A percentile compares a stretch with the other conserved stretches of the same genome.
phyloP scores from a whole-genome alignment of 495 filamentous ascomycete genomes.

The Aspergillus cavernicola region DNA sequence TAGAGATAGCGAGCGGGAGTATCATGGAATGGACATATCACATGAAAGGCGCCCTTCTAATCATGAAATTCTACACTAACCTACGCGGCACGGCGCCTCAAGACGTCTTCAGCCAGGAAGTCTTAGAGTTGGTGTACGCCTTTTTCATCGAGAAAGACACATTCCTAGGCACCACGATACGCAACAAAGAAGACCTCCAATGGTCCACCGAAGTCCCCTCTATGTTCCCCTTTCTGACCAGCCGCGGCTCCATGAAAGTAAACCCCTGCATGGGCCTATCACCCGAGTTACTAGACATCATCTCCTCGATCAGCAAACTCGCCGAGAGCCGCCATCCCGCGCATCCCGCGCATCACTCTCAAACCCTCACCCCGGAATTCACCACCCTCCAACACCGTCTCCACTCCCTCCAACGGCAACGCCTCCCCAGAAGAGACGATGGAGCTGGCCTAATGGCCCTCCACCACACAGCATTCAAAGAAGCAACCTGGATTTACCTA shows the following conservation, averaged over 20 bases:
- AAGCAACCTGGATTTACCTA: constrained; percentile 5
- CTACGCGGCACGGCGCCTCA: background rate
- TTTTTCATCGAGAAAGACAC: constrained; percentile 6
- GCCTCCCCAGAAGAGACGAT: too few relatives aligned
- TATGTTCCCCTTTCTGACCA: background rate
- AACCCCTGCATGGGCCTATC: constrained; percentile 5
- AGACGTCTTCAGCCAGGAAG: background rate
- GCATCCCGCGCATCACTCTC: background rate
- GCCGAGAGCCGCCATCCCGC: background rate
- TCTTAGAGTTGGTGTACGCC: background rate
- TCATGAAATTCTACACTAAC: background rate
- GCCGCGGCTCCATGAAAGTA: background rate
- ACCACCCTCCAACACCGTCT: background rate
- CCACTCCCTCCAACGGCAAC: background rate
- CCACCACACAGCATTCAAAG: background rate
- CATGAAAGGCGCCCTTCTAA: constrained; percentile 1
- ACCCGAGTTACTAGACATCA: background rate
- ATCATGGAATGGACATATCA: constrained; percentile 6
- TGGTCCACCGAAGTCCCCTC: background rate
- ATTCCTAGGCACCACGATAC: background rate
- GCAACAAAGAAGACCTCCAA: background rate
- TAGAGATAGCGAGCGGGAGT: constrained; percentile 4
- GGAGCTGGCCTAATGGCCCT: background rate
- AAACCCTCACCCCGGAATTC: background rate
- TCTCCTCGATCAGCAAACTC: background rate